Evolutionary conservation across 2,329 filamentous ascomycete species (phyloP), one percentile per base, ranked within the genome.

Genomic region (Dryadomyces sulphureus): DNA sequence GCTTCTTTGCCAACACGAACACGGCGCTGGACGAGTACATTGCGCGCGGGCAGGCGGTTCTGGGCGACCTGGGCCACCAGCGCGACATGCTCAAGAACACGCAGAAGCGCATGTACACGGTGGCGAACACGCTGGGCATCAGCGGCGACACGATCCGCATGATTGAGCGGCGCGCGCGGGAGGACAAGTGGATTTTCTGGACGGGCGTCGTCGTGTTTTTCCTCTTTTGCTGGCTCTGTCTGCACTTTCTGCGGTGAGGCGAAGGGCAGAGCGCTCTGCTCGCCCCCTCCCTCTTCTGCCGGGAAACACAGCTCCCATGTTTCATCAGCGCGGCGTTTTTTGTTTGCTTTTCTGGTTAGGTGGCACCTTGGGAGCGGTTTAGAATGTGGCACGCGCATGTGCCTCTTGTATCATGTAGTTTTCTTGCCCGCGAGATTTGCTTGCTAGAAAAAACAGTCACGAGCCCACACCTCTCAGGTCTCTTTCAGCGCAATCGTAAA

Each of bases 181-280:
- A 96, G 68, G 92, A 98, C 62, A 96, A 95, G 65, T 96, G 89
- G 88, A 94, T 98, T 32, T 98, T 98, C 62, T 84, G 84, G 73
- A 83, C 69, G 0, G 88, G 92, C 0, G 87, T 90, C 3, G 64
- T 93, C 5, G 64, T 92, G 32, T 98, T 98, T 62, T 84, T 96
- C 56, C 59, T 75, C 34, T 98, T 98, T 60, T 94, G 90, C 63
- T 96, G 87, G 79, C 65, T 92, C 52, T 88, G 94, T 47, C 60
- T 98, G 59, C 84, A 89, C 64, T 96, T 77, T 60, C 62, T 98
- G 64, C 70, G 85, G 60, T 90, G 39, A 46, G n/a, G 25, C 2
- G 27, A 9, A 14, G 8, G 21, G 20, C 5, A 38, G 16, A 17
- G 20, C 4, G 36, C 17, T 20, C 19, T 34, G 19, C 24, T 20